phyloP scores from a whole-genome alignment of 2,329 filamentous ascomycete genomes.

The Fusarium circinatum region DNA sequence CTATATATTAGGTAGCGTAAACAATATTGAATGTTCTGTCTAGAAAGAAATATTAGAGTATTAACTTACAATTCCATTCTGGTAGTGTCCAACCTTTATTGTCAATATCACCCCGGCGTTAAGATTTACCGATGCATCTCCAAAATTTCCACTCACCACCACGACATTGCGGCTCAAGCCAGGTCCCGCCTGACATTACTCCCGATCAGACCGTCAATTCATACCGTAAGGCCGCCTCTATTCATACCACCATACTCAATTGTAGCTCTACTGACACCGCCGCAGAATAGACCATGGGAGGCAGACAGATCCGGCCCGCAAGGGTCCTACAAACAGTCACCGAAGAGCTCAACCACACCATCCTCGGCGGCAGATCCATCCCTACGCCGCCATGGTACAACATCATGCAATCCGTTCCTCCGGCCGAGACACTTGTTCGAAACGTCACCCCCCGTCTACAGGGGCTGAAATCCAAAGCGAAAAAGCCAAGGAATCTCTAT shows the following conservation, averaged over 20 bases:
- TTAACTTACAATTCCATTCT: too few relatives aligned
- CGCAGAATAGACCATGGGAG: slow-evolving; percentile 50
- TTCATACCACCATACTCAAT: neutral
- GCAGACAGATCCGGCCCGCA: slow-evolving; percentile 58
- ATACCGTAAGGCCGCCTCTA: slow-evolving; percentile 18
- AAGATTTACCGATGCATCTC: slow-evolving; percentile 46
- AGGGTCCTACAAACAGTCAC: slow-evolving; percentile 59
- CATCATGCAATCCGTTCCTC: slow-evolving; percentile 64
- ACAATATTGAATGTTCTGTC: rapidly evolving
- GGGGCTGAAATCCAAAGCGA: slow-evolving; percentile 42
- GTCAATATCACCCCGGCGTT: slow-evolving; percentile 39
- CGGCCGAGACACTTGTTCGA: slow-evolving; percentile 67
- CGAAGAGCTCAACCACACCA: slow-evolving; percentile 55
- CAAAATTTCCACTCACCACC: slow-evolving; percentile 46
- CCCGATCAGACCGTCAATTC: slow-evolving; percentile 35
- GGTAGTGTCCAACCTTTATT: neutral
- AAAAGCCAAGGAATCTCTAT: slow-evolving; percentile 78
- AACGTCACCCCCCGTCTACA: slow-evolving; percentile 61
- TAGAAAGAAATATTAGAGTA: neutral
- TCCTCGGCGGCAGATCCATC: slow-evolving; percentile 50
- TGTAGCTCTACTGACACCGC: neutral
- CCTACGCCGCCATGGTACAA: slow-evolving; percentile 61
- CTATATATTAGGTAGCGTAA: rapidly evolving
- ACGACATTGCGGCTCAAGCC: slow-evolving; percentile 18
- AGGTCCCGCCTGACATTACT: slow-evolving; percentile 26